Percentiles rank a stretch among this genome's conserved stretches.
Conservation (phyloP, 2,329 filamentous ascomycete species). For the Pseudophaeomoniella oleicola region DNA sequence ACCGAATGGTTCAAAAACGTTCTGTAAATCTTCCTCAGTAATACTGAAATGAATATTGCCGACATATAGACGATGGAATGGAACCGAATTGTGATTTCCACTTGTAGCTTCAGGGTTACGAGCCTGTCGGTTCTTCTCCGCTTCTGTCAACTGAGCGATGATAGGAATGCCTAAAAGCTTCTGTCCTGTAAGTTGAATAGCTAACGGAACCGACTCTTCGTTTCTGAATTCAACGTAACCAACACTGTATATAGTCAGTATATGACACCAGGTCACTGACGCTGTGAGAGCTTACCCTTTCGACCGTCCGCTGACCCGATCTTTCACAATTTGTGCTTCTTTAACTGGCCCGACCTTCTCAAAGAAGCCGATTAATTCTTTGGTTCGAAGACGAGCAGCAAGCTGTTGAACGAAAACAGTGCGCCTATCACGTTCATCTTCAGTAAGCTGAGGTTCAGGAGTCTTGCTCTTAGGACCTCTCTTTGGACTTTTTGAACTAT, state of each 20-base stretch:
- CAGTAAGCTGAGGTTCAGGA: conserved; percentile 60
- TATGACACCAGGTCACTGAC: conserved; percentile 1
- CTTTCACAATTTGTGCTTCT: conserved; percentile 97
- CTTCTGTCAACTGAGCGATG: conserved; percentile 95
- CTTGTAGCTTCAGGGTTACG: conserved; percentile 59
- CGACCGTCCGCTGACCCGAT: conserved; percentile 87
- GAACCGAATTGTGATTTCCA: conserved; percentile 64
- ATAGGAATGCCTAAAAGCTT: conserved; percentile 97
- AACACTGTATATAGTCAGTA: conserved; percentile 50
- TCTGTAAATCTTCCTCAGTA: conserved; percentile 86
- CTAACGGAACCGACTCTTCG: conserved; percentile 83
- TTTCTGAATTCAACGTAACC: conserved; percentile 98
- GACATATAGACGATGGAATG: conserved; percentile 95
- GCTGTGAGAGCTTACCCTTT: conserved; percentile 61
- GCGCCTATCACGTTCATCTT: conserved; percentile 90
- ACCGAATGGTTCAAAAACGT: conserved; percentile 94
- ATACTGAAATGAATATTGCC: conserved; percentile 99
- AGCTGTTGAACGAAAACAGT: conserved; percentile 98
- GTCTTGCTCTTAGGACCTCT: conserved; percentile 27
- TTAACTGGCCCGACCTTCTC: conserved; percentile 89
- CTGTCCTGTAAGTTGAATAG: conserved; percentile 95
- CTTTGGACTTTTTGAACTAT: conserved; percentile 28
- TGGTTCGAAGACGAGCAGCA: conserved; percentile 79
- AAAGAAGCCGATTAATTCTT: conserved; percentile 88
- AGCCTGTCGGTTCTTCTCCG: conserved; percentile 96